Evolutionary conservation across 2,329 filamentous ascomycete species (phyloP).

Genomic region (Ceratocystis diversiconidia): DNA sequence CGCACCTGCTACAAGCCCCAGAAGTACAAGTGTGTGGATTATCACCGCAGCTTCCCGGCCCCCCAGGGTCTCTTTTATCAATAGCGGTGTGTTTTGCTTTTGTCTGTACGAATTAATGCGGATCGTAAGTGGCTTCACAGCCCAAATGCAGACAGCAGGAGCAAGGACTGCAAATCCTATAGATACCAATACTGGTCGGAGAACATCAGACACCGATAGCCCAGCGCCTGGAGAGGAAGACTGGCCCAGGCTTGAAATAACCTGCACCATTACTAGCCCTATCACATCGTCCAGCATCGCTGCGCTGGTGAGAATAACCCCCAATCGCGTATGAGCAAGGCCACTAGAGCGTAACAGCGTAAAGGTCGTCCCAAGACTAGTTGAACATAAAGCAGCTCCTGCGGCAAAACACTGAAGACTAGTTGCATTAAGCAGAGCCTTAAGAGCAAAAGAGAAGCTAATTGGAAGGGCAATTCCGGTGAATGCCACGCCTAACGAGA

Average conservation of each 20-base stretch:
- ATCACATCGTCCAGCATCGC: conserved; percentile 75
- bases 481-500: neutral
- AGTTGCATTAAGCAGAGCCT: conserved; percentile 34
- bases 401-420: conserved; percentile 54
- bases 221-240: conserved; percentile 18
- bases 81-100: neutral
- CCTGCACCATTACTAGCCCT: conserved; percentile 61
- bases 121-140: conserved; percentile 31
- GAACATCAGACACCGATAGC: conserved; percentile 25
- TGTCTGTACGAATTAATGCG: conserved; percentile 19
- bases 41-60: neutral
- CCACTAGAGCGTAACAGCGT: conserved; percentile 36
- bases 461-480: conserved; percentile 7
- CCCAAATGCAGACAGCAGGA: conserved; percentile 33
- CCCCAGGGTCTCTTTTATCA: neutral
- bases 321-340: conserved; percentile 31
- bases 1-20: conserved; percentile 36
- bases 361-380: conserved; percentile 57
- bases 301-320: conserved; percentile 54
- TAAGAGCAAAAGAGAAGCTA: conserved; percentile 35
- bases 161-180: conserved; percentile 36
- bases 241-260: conserved; percentile 50
- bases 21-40: conserved; percentile 32
- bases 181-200: conserved; percentile 35
- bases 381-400: conserved; percentile 60